These are phyloP conservation scores for Penicillium alfredii DNA, from an alignment of 495 filamentous ascomycete species.

Conservation along the genomic window DNA sequence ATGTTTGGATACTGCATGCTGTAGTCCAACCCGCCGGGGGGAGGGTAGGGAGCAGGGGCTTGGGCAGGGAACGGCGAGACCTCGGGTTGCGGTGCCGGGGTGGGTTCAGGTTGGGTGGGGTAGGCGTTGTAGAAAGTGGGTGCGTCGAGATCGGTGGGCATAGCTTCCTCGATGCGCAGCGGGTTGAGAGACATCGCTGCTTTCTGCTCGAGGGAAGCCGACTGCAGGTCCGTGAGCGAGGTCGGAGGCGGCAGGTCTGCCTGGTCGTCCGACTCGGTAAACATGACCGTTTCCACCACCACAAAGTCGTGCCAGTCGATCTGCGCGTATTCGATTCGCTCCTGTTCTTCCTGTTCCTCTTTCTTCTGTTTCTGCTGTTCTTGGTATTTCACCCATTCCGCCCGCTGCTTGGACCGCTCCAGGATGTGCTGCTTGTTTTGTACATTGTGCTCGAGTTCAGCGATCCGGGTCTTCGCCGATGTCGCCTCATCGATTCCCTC, in stretches of 20 bases:
- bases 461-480: slow-evolving; percentile 60
- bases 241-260: slow-evolving; percentile 82
- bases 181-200: slow-evolving; percentile 79
- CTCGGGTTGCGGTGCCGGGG: slow-evolving; percentile 16
- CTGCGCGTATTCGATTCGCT: slow-evolving; percentile 76
- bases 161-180: slow-evolving; percentile 89
- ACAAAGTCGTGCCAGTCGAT: slow-evolving; percentile 99
- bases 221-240: slow-evolving; percentile 82
- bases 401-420: slow-evolving; percentile 71
- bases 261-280: slow-evolving; percentile 83
- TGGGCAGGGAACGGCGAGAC: slow-evolving; percentile 34
- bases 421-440: slow-evolving; percentile 75
- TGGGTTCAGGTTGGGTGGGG: slow-evolving; percentile 26
- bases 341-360: slow-evolving; percentile 81
- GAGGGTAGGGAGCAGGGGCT: slow-evolving; percentile 31
- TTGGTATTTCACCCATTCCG: slow-evolving; percentile 80
- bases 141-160: slow-evolving; percentile 70
- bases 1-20: slow-evolving; percentile 28
- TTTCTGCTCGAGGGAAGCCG: slow-evolving; percentile 90
- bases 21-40: slow-evolving; percentile 32
- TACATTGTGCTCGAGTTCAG: slow-evolving; percentile 70
- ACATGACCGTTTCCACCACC: slow-evolving; percentile 91
- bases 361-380: slow-evolving; percentile 82
- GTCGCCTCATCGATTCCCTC: slow-evolving; percentile 66
- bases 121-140: slow-evolving; percentile 53